Evolutionary conservation across 495 filamentous ascomycete genomes (phyloP).

Genomic region (Talaromyces proteolyticus): DNA sequence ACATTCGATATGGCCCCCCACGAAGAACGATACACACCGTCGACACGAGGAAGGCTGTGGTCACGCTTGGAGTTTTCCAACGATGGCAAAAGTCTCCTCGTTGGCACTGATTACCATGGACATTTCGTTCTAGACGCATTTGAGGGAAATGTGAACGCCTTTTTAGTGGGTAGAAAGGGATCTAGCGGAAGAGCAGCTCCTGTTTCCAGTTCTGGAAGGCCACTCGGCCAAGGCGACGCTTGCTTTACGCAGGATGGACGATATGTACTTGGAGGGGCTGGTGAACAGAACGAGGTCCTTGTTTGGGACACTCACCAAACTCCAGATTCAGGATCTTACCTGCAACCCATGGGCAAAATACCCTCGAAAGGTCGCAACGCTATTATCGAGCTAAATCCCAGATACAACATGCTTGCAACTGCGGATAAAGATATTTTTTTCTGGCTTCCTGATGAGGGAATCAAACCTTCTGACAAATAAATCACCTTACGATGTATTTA

Average conservation of each 20-base stretch:
- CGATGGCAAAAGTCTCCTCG: constrained; percentile 79
- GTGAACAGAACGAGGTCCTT: constrained; percentile 61
- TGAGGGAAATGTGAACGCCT: constrained; percentile 65
- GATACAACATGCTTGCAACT: constrained; percentile 82
- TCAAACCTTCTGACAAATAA: constrained; percentile 29
- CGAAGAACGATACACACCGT: constrained; percentile 50
- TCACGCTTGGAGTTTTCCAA: constrained; percentile 89
- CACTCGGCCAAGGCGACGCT: constrained; percentile 67
- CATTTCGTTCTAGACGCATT: constrained; percentile 93
- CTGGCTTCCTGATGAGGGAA: constrained; percentile 64
- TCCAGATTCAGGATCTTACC: constrained; percentile 39
- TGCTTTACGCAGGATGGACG: constrained; percentile 85
- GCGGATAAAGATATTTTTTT: constrained; percentile 85
- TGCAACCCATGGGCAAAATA: constrained; percentile 60
- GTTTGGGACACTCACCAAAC: constrained; percentile 74
- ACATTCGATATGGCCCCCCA: constrained; percentile 69
- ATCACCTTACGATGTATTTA: background rate
- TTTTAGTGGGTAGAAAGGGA: constrained; percentile 43
- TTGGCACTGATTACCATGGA: constrained; percentile 72
- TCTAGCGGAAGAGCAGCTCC: constrained; percentile 39
- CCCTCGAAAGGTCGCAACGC: constrained; percentile 61
- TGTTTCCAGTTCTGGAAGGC: constrained; percentile 38
- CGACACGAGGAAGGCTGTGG: constrained; percentile 55
- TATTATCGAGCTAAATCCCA: constrained; percentile 81
- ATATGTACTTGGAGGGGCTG: constrained; percentile 73